phyloP scores from a whole-genome alignment of 176 grass and related monocot species.

The Aegilops sharonensis region DNA sequence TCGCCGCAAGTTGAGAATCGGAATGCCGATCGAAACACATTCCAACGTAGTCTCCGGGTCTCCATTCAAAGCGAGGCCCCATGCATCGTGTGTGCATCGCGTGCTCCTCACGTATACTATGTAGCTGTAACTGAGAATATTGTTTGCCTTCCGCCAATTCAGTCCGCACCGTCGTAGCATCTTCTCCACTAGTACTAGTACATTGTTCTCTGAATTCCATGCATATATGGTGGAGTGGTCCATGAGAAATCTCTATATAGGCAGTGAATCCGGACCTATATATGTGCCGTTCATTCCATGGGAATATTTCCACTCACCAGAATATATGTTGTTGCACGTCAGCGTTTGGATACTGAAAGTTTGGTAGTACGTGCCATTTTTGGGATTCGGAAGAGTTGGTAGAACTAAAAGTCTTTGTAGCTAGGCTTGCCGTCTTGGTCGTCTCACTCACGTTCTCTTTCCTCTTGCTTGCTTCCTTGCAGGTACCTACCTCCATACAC shows the following conservation, averaged over 20 bases:
- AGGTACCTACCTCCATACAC: conserved; percentile 74
- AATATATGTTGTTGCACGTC: background rate
- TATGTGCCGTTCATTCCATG: background rate
- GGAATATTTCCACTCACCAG: background rate
- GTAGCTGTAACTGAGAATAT: too few species aligned
- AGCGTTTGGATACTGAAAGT: background rate
- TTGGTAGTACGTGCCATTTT: background rate
- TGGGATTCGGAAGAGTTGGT: too few species aligned
- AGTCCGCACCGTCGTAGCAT: too few species aligned
- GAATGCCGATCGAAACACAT: background rate
- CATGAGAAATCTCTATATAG: background rate
- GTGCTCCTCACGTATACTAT: background rate
- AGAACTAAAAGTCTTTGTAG: too few species aligned
- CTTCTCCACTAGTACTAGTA: background rate
- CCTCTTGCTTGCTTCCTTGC: background rate
- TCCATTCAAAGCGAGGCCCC: background rate
- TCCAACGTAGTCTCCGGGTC: background rate
- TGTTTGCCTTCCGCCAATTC: too few species aligned
- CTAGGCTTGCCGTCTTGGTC: too few species aligned
- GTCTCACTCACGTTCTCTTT: background rate
- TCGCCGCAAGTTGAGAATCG: background rate
- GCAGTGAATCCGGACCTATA: background rate
- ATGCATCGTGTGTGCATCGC: background rate
- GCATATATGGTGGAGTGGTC: background rate
- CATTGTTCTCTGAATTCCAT: background rate